Conservation (phyloP, 352 stramenopile genomes). For the Salisapilia sapeloensis region DNA sequence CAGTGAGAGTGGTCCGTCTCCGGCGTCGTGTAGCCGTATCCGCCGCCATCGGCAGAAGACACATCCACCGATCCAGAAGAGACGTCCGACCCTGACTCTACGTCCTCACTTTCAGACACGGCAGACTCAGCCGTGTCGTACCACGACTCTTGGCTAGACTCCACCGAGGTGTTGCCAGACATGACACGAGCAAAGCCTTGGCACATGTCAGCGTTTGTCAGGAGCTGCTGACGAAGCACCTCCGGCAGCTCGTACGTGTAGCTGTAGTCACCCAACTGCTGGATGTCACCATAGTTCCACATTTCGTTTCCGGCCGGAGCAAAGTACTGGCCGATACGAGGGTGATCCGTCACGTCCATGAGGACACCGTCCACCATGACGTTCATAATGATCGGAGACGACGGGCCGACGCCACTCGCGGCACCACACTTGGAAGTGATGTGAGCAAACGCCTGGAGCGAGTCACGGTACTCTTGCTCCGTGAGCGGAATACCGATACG, state of each 20-base stretch:
- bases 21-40: too few species aligned
- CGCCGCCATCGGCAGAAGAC: too few species aligned
- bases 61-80: too few species aligned
- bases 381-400: conserved; percentile 18
- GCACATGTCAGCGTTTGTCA: conserved; percentile 49
- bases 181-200: conserved; percentile 26
- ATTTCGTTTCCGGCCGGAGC: conserved; percentile 24
- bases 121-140: too few species aligned
- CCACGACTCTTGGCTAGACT: too few species aligned
- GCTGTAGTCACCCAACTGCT: conserved; percentile 46
- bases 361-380: conserved; percentile 17
- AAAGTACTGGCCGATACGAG: conserved; percentile 47
- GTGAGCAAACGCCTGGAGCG: conserved; percentile 20
- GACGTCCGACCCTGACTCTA: too few species aligned
- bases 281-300: conserved; percentile 41
- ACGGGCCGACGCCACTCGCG: conserved; percentile 14
- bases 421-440: conserved; percentile 23
- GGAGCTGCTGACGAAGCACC: conserved; percentile 32
- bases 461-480: conserved; percentile 19
- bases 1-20: too few species aligned
- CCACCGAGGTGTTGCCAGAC: too few species aligned
- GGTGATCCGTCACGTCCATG: conserved; percentile 39
- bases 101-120: too few species aligned
- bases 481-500: conserved; percentile 27
- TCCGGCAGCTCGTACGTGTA: conserved; percentile 56